Percentiles rank a stretch among this genome's conserved stretches.
Conservation (phyloP, 805 yeast genomes). For the Grigorovia transvaalensis region DNA sequence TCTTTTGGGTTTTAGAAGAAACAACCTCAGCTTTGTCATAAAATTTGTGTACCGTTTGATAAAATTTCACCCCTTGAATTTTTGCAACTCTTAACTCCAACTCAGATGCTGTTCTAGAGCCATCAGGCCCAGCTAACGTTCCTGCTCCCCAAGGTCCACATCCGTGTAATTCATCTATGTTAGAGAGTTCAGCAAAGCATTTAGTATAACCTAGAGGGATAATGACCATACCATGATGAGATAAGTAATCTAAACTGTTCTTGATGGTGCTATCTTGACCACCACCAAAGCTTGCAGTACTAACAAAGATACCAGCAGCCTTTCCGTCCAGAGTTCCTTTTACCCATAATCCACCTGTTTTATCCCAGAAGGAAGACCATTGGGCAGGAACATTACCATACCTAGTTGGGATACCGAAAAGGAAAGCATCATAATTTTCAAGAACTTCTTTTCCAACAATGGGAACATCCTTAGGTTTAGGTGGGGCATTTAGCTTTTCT, state of each 20-base stretch:
- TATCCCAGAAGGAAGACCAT: conserved; percentile 65
- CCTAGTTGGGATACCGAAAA: conserved; percentile 76
- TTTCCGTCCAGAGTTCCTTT: conserved; percentile 59
- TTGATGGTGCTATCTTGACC: conserved; percentile 69
- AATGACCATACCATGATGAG: conserved; percentile 69
- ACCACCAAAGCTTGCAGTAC: conserved; percentile 67
- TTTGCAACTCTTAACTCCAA: conserved; percentile 56
- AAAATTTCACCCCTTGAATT: conserved; percentile 61
- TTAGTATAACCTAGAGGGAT: conserved; percentile 68
- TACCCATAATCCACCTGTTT: conserved; percentile 71
- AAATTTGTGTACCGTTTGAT: conserved; percentile 33
- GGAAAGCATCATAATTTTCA: conserved; percentile 55
- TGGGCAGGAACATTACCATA: conserved; percentile 70
- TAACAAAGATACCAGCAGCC: conserved; percentile 59
- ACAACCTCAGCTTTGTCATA: not conserved
- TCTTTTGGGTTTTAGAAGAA: not conserved
- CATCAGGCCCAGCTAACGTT: conserved; percentile 62
- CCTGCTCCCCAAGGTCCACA: conserved; percentile 88
- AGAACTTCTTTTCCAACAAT: conserved; percentile 48
- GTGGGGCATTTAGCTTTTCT: conserved; percentile 49
- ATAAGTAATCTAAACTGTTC: conserved; percentile 46
- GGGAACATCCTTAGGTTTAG: conserved; percentile 46
- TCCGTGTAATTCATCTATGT: conserved; percentile 62
- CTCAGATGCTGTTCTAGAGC: conserved; percentile 55
- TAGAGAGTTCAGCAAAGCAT: conserved; percentile 44